These are phyloP conservation scores for Eucalyptus rudis DNA, from an alignment of 345 rosid genomes.

Conservation along the genomic window DNA sequence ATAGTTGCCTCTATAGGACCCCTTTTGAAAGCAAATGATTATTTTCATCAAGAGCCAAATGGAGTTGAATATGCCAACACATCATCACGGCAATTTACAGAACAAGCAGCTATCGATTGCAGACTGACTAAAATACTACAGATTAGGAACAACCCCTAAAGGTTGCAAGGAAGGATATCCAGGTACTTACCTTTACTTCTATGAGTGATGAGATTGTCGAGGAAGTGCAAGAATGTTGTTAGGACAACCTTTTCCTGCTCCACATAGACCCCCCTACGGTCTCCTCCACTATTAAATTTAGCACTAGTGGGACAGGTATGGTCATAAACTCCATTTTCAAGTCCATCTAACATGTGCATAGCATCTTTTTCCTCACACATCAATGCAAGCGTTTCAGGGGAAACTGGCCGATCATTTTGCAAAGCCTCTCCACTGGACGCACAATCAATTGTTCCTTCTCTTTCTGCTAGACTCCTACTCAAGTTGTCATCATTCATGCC, in stretches of 20 bases:
- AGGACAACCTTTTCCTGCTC: conserved; percentile 78
- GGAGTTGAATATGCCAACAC: background rate
- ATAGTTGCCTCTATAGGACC: background rate
- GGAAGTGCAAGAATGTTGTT: conserved; percentile 68
- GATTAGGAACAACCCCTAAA: background rate
- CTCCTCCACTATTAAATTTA: conserved; percentile 32
- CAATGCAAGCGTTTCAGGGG: conserved; percentile 90
- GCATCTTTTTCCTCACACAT: conserved; percentile 95
- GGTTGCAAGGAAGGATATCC: background rate
- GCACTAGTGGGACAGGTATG: conserved; percentile 28
- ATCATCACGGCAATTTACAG: background rate
- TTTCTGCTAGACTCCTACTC: background rate
- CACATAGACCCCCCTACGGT: conserved; percentile 45
- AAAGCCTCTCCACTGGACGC: background rate
- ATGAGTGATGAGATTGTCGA: conserved; percentile 59
- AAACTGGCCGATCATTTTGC: conserved; percentile 54
- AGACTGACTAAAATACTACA: background rate
- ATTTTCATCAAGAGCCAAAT: background rate
- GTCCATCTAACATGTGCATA: conserved; percentile 48
- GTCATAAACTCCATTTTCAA: conserved; percentile 37
- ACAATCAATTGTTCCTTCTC: background rate
- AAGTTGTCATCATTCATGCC: background rate
- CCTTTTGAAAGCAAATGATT: background rate
- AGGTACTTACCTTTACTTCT: conserved; percentile 58
- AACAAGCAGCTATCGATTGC: background rate